Evolutionary conservation across 495 filamentous ascomycete species (phyloP).

Genomic region (Penicillium canariense): DNA sequence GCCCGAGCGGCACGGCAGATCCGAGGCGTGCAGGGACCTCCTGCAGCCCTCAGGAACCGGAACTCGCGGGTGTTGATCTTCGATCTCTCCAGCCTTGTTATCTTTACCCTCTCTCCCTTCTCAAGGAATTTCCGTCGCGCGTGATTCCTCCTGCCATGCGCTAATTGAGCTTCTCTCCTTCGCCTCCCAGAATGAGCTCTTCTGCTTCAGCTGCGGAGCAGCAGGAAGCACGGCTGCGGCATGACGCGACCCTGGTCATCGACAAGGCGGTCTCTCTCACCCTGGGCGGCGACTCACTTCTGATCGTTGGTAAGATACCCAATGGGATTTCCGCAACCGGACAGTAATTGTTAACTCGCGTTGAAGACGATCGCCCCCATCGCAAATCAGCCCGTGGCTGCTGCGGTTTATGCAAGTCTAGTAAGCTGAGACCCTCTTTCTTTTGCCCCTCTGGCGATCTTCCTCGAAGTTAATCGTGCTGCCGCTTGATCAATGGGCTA

Average conservation of each 20-base stretch:
- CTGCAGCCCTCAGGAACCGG: conserved; percentile 16
- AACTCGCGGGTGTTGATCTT: conserved; percentile 15
- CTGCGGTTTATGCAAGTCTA: conserved; percentile 35
- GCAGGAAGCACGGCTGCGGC: conserved; percentile 25
- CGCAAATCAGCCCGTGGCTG: conserved; percentile 35
- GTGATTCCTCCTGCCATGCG: conserved; percentile 7
- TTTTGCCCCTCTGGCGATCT: conserved; percentile 13
- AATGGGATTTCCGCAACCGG: not conserved
- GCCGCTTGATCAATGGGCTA: conserved; percentile 6
- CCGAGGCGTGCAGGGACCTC: conserved; percentile 15
- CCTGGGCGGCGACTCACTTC: conserved; percentile 60
- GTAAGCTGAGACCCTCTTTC: conserved; percentile 25
- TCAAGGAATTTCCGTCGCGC: not conserved
- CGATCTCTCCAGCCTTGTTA: conserved; percentile 20
- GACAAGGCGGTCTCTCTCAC: conserved; percentile 61
- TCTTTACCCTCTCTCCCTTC: conserved; percentile 17
- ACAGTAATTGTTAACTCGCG: not conserved
- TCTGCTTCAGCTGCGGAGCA: conserved; percentile 21
- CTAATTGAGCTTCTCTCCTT: conserved; percentile 1
- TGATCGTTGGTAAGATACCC: conserved; percentile 54
- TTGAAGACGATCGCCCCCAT: conserved; percentile 33
- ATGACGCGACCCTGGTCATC: conserved; percentile 50
- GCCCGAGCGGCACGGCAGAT: not conserved
- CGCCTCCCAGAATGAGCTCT: conserved; percentile 27
- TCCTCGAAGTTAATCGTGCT: conserved; percentile 8